Evolutionary conservation across 768 basidiomycete species (phyloP).

Genomic region (Phaffia australis): DNA sequence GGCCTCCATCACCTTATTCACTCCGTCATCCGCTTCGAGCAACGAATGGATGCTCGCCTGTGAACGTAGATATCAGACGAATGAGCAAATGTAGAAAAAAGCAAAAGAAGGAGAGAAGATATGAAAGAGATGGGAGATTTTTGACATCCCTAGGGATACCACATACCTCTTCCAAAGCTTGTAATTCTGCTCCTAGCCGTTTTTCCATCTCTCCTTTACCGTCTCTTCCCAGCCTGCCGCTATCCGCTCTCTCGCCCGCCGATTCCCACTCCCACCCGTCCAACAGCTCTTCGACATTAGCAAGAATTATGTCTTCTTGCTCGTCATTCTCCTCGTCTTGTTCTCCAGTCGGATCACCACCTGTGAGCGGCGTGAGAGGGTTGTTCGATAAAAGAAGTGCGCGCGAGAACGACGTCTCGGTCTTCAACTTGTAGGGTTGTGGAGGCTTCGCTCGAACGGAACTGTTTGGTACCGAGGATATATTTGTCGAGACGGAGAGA

Average conservation of each 20-base stretch:
- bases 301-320: slow-evolving; percentile 59
- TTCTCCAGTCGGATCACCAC: slow-evolving; percentile 34
- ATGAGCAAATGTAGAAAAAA: background rate
- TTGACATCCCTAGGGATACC: background rate
- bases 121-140: background rate
- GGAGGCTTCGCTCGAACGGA: slow-evolving; percentile 31
- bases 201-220: slow-evolving; percentile 72
- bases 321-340: slow-evolving; percentile 48
- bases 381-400: slow-evolving; percentile 49
- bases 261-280: slow-evolving; percentile 93
- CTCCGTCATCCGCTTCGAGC: slow-evolving; percentile 86
- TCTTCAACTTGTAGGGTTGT: slow-evolving; percentile 29
- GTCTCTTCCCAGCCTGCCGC: slow-evolving; percentile 29
- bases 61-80: slow-evolving; percentile 8
- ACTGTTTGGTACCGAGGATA: no score
- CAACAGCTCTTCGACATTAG: slow-evolving; percentile 94
- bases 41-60: slow-evolving; percentile 97
- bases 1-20: slow-evolving; percentile 69
- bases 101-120: background rate
- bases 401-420: slow-evolving; percentile 35
- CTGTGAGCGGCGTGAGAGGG: slow-evolving; percentile 59
- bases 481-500: slow-evolving; percentile 9
- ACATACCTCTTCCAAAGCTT: slow-evolving; percentile 81
- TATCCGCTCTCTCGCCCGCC: slow-evolving; percentile 14
- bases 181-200: slow-evolving; percentile 72